Evolutionary conservation across 83 land plant genomes (phyloP).

Genomic region (Isoetes engelmannii): DNA sequence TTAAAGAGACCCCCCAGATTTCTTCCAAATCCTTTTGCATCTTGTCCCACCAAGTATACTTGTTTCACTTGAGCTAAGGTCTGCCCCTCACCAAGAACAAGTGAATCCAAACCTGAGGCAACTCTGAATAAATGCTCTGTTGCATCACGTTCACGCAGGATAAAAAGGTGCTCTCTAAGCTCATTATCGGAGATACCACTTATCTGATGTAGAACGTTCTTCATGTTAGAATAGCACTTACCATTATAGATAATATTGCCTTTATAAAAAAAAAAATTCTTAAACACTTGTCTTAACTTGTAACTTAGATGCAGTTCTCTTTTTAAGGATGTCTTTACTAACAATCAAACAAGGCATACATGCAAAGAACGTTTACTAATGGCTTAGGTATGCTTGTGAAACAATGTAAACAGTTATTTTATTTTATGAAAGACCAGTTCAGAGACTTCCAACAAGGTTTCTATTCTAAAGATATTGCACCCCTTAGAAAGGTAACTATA

Average conservation of each 20-base stretch:
- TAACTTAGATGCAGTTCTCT: no score
- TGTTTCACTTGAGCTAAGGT: constrained; percentile 97
- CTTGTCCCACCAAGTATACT: constrained; percentile 84
- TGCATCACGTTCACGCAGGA: constrained; percentile 84
- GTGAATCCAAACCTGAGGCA: constrained; percentile 90
- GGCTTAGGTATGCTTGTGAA: not conserved
- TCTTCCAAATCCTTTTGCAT: constrained; percentile 73
- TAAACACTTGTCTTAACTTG: no score
- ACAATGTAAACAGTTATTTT: not conserved
- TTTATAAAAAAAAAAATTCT: no score
- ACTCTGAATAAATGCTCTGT: constrained; percentile 92
- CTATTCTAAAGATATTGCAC: not conserved
- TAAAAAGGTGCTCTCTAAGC: constrained; percentile 73
- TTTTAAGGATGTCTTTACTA: no score
- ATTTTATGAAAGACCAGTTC: not conserved
- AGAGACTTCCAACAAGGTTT: not conserved
- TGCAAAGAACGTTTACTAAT: not conserved
- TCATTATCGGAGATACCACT: constrained; percentile 86
- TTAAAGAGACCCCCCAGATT: constrained; percentile 81
- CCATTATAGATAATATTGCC: no score
- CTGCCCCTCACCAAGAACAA: constrained; percentile 98
- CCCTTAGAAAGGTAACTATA: no score
- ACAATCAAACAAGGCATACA: not conserved
- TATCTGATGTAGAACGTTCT: constrained; percentile 42
- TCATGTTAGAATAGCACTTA: constrained; percentile 1